Base-by-base conservation (phyloP, 2,329 filamentous ascomycete genomes). In the Epichloe sylvatica region DNA sequence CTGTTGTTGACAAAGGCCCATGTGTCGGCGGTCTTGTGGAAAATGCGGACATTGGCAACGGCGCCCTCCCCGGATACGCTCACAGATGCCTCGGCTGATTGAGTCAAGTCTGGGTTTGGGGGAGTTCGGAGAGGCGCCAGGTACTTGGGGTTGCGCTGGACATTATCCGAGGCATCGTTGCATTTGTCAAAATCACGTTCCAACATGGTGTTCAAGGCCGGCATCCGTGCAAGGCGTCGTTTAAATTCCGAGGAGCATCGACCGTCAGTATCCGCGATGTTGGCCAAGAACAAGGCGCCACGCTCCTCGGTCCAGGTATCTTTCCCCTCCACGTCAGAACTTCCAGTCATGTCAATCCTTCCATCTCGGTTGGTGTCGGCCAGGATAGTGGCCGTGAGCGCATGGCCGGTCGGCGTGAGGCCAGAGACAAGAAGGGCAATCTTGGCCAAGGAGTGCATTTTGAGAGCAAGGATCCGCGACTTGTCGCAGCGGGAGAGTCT, bases 321-420 rank as follows among this genome's bases (percentile, higher is more conserved):
- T 49, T 64, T 66, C 33, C 51, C 51, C 0, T n/a, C 11, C 1
- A 54, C 33, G 45, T 66, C 61, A 3, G 55, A 52, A 17, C 44
- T 42, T 13, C 54, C 54, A 5, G 40, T 45, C 19, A 56, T 45
- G 51, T 67, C 62, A 34, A 67, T 57, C 13, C 46, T 48, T 6
- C 64, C 64, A 45, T 67, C 64, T 11, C 65, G 60, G 47, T 67
- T 67, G 39, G 59, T 64, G 55, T 67, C 66, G 11, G 62, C 65
- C 7, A 54, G 53, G 41, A 62, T 60, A 9, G 46, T 23, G 8
- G 52, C 55, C 5, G n/a, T 37, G 11, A 49, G 35, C 9, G 19
- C 47, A 49, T 45, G 12, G 19, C n/a, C 12, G 33, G 34, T 45
- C 13, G 35, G 13, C 15, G 47, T 15, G 8, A 41, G 5, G 25